Evolutionary conservation across 768 basidiomycete species (phyloP).

Genomic region (Suillus brevipes): DNA sequence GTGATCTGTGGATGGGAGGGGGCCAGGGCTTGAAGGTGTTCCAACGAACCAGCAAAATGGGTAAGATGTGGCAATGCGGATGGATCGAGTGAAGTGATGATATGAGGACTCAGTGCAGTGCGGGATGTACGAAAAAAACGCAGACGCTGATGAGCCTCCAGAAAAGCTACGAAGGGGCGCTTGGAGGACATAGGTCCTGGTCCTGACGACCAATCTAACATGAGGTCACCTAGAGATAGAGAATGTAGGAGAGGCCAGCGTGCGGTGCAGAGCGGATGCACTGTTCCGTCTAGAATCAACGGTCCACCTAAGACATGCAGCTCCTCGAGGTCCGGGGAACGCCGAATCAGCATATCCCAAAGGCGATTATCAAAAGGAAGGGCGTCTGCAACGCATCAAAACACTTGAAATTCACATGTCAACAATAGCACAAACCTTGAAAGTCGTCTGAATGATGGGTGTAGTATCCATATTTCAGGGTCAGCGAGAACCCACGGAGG

Average conservation of each 20-base stretch:
- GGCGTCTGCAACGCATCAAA: conserved; percentile 20
- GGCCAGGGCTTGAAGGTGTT: conserved; percentile 64
- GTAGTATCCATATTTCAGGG: conserved; percentile 62
- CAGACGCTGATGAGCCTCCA: conserved; percentile 62
- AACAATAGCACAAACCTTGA: conserved; percentile 45
- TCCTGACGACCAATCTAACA: conserved; percentile 49
- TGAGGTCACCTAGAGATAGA: conserved; percentile 64
- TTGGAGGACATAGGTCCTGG: conserved; percentile 43
- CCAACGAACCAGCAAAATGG: conserved; percentile 65
- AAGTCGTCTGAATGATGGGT: conserved; percentile 54
- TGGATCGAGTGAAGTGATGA: conserved; percentile 49
- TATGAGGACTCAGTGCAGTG: conserved; percentile 52
- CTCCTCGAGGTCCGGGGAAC: conserved; percentile 66
- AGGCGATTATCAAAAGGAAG: conserved; percentile 35
- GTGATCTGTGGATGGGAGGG: conserved; percentile 48
- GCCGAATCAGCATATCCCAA: conserved; percentile 70
- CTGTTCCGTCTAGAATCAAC: conserved; percentile 42
- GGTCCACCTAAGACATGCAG: conserved; percentile 44
- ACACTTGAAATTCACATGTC: too few relatives aligned
- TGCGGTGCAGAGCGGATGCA: conserved; percentile 54
- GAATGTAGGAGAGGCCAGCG: conserved; percentile 67
- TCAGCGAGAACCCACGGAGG: conserved; percentile 62
- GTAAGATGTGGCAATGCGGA: conserved; percentile 50
- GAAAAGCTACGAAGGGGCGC: conserved; percentile 63
- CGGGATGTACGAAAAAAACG: conserved; percentile 52